Conservation (phyloP, 768 basidiomycete species). For the Boletus edulis region DNA sequence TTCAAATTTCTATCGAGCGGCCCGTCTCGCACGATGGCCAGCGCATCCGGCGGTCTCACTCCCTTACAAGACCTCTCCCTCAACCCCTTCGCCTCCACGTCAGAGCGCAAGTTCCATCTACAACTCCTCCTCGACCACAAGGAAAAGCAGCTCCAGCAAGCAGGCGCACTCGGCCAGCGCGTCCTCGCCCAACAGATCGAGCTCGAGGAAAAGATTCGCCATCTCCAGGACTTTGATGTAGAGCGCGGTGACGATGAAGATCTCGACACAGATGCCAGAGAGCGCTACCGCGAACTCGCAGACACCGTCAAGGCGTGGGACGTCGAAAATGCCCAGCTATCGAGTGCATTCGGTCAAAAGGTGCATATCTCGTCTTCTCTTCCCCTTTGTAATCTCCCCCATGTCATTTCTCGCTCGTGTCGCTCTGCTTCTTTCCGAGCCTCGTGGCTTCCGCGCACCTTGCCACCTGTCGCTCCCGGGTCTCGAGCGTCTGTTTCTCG, state of each 20-base stretch:
- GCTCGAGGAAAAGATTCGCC: constrained; percentile 82
- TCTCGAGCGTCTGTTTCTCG: not conserved
- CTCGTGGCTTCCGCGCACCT: constrained; percentile 15
- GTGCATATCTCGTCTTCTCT: constrained; percentile 38
- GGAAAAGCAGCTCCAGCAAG: constrained; percentile 89
- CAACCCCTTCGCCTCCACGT: constrained; percentile 45
- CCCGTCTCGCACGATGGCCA: constrained; percentile 36
- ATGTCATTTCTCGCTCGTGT: constrained; percentile 8
- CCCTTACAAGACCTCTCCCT: constrained; percentile 43
- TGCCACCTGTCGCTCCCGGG: not conserved
- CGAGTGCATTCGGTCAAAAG: constrained; percentile 62
- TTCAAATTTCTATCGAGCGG: constrained; percentile 12
- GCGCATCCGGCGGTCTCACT: constrained; percentile 36
- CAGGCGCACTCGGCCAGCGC: constrained; percentile 90
- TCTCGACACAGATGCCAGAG: constrained; percentile 64
- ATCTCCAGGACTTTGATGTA: constrained; percentile 69
- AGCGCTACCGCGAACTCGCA: constrained; percentile 73
- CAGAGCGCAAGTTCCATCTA: constrained; percentile 60
- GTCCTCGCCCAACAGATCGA: constrained; percentile 92
- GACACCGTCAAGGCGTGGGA: constrained; percentile 79
- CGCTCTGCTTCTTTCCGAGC: constrained; percentile 8
- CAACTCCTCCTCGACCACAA: constrained; percentile 81
- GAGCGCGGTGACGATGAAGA: constrained; percentile 64
- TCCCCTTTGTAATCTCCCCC: not conserved
- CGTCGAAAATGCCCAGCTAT: constrained; percentile 72